Evolutionary conservation across 78 protist species (phyloP), one percentile per base, ranked within the genome.

Genomic region (Guillardia theta): DNA sequence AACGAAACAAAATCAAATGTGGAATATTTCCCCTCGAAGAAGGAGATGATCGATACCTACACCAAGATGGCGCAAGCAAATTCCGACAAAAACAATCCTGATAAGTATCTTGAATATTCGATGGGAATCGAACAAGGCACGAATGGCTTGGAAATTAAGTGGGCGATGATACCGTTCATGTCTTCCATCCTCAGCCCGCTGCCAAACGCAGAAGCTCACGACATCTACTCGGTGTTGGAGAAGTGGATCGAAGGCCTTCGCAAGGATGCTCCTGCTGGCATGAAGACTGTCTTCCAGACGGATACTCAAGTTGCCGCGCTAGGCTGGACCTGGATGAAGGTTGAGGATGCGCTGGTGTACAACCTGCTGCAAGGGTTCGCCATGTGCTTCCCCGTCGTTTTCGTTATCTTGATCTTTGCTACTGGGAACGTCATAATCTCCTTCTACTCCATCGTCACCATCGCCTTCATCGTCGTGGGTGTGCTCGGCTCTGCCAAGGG

Each of bases 361-460:
- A 70, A 70, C 83, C 83, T 70, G 46, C 83, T 70, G 46, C 9
- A 19, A 4, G 95, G 95, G 24, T 27, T 94, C 33, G 88, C 62
- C n/a, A 21, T 94, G 41, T 94, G 95, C 78, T 70, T 76, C 88
- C 95, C 95, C 18, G 50, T 94, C 93, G 47, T 64, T 22, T 94
- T 94, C 58, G 50, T 22, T 41, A 88, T 94, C 18, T 80, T 94
- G 22, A 15, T 87, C 24, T n/a, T 76, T 48, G 87, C 48, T 36
- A 87, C 93, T 15, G 88, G 76, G 45, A 33, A 48, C n/a, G 18
- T 58, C 48, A 0, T 62, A 15, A 33, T 94, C 37, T 22, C 93
- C 22, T 4, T 47, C n/a, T 58, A 37, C 87, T 92, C 93, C 1
- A 94, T 87, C 48, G 21, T 33, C 41, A 10, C 95, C 46, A 94